Conservation (phyloP, 2,329 filamentous ascomycete species). For the Penicillium expansum region DNA sequence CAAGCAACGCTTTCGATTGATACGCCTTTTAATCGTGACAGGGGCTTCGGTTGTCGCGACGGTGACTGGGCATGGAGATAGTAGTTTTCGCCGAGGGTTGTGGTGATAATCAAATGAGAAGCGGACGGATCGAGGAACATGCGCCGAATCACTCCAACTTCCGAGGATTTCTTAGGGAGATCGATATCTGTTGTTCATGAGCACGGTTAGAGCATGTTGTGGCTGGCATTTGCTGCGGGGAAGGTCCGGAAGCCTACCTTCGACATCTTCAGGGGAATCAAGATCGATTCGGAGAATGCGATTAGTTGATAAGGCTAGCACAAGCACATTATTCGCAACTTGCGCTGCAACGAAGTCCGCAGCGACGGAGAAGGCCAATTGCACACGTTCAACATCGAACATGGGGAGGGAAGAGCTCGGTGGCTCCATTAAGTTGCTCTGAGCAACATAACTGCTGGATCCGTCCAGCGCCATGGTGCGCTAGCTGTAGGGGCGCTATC, state of each 20-base stretch:
- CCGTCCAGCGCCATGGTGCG: constrained; percentile 67
- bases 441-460: constrained; percentile 69
- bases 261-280: constrained; percentile 90
- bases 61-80: constrained; percentile 86
- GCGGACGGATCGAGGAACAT: constrained; percentile 98
- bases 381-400: constrained; percentile 89
- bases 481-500: constrained; percentile 27
- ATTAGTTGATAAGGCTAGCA: constrained; percentile 86
- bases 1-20: constrained; percentile 87
- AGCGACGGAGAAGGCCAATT: constrained; percentile 90
- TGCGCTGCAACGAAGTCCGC: constrained; percentile 95
- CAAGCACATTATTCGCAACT: constrained; percentile 94
- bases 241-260: constrained; percentile 56
- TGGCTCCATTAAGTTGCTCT: constrained; percentile 59
- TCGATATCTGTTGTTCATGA: constrained; percentile 73
- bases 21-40: constrained; percentile 80
- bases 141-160: constrained; percentile 86
- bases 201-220: constrained; percentile 16
- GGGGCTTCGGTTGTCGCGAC: constrained; percentile 73
- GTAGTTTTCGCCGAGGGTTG: constrained; percentile 90
- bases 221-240: constrained; percentile 12
- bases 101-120: constrained; percentile 88
- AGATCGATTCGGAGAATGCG: constrained; percentile 92
- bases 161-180: constrained; percentile 85
- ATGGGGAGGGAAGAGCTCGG: constrained; percentile 70